Evolutionary conservation across 495 filamentous ascomycete genomes (phyloP).

Genomic region (Immersiella caudata): DNA sequence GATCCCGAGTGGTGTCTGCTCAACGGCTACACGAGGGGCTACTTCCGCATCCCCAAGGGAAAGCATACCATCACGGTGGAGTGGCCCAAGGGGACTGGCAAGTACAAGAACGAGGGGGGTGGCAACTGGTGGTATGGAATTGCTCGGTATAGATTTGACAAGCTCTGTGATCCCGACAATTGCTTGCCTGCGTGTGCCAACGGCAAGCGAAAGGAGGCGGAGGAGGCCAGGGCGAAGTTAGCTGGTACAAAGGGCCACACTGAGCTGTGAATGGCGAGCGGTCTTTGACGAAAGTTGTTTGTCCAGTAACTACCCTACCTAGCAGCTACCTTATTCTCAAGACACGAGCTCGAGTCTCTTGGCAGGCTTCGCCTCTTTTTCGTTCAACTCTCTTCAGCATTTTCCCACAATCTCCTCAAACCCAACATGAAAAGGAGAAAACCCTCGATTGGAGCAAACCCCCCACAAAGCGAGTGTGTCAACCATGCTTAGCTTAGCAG

Average conservation of each 20-base stretch:
- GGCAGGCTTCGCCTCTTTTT: too few species aligned
- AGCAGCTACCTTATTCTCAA: too few species aligned
- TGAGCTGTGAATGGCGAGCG: background rate
- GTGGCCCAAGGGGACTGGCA: constrained; percentile 3
- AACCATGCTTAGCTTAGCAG: too few species aligned
- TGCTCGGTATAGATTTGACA: background rate
- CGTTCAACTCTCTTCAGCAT: too few species aligned
- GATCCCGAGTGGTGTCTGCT: constrained; percentile 7
- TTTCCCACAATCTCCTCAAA: too few species aligned
- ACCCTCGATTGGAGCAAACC: too few species aligned
- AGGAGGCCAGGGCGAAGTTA: background rate
- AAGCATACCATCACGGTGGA: constrained; percentile 2
- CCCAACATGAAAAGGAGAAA: too few species aligned
- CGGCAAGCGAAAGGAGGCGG: background rate
- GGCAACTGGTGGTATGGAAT: constrained; percentile 1
- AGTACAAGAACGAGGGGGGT: background rate
- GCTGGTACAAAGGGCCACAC: background rate
- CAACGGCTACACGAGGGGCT: constrained; percentile 1
- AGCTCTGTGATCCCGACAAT: background rate
- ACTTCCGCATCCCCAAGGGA: background rate
- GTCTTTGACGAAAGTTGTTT: background rate
- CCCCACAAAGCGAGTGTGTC: too few species aligned
- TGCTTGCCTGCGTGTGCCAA: background rate
- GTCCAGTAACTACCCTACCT: background rate
- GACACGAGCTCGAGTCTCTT: too few species aligned